These are phyloP conservation scores for Aphanomyces cochlioides DNA, from an alignment of 352 stramenopile species.

Conservation along the genomic window DNA sequence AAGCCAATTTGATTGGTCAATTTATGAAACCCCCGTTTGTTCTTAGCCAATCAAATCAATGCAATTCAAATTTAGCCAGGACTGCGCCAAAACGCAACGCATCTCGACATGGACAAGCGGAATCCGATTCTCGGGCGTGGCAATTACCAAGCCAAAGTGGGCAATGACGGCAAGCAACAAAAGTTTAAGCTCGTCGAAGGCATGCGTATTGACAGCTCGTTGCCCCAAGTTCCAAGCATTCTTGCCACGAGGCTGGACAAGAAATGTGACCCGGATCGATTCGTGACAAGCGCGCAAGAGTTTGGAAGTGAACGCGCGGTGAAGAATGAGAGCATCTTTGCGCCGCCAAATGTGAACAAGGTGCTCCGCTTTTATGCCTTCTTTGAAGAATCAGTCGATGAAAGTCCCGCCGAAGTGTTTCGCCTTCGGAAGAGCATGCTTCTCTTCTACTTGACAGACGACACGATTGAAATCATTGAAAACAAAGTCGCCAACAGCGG, in stretches of 20 bases:
- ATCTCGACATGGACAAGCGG: not conserved
- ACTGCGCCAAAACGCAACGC: not conserved
- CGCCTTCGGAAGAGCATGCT: conserved; percentile 71
- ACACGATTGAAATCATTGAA: conserved; percentile 88
- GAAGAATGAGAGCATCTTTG: conserved; percentile 68
- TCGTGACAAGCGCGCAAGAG: conserved; percentile 56
- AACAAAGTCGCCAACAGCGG: conserved; percentile 74
- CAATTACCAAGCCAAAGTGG: conserved; percentile 64
- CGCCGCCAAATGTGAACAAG: conserved; percentile 70
- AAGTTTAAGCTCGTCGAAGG: conserved; percentile 71
- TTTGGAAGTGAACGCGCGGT: conserved; percentile 44
- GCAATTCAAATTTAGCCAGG: conserved; percentile 1
- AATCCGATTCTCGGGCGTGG: conserved; percentile 69
- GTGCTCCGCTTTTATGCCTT: conserved; percentile 84
- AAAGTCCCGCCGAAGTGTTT: conserved; percentile 75
- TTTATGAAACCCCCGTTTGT: not conserved
- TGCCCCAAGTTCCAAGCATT: conserved; percentile 52
- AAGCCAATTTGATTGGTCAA: not conserved
- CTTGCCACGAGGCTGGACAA: conserved; percentile 58
- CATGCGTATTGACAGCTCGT: conserved; percentile 59
- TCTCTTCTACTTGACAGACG: conserved; percentile 74
- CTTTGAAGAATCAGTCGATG: conserved; percentile 78
- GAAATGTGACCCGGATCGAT: conserved; percentile 43
- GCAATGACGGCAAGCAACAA: conserved; percentile 71
- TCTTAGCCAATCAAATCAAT: conserved; percentile 14